A percentile compares a stretch with the other conserved stretches of the same genome.
These are phyloP conservation scores for Termitomyces heimii DNA, from an alignment of 768 basidiomycete genomes.

Conservation along the genomic window DNA sequence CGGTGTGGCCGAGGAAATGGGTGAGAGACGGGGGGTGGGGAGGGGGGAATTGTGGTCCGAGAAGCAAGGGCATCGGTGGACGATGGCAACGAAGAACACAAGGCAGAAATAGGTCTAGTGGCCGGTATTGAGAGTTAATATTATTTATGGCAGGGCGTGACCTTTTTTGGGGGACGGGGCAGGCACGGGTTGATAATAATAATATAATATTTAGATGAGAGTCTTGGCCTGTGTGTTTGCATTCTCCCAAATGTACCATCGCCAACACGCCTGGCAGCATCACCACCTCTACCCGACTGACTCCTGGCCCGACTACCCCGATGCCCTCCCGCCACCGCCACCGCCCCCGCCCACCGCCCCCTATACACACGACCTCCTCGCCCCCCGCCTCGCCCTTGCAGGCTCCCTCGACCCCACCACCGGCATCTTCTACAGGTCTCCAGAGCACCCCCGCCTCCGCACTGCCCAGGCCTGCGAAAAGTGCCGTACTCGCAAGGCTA, in stretches of 20 bases:
- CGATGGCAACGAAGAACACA: neutral
- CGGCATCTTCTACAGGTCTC: conserved; percentile 59
- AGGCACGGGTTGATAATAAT: neutral
- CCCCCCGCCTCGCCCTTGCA: conserved; percentile 28
- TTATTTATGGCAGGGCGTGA: neutral
- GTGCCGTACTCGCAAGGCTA: conserved; percentile 67
- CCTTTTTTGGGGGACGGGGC: neutral
- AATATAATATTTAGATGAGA: neutral
- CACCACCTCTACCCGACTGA: neutral
- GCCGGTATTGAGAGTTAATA: neutral
- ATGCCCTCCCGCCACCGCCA: neutral
- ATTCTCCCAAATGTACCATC: neutral
- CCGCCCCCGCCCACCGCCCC: neutral
- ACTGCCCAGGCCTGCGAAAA: conserved; percentile 76
- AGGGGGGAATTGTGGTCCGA: neutral
- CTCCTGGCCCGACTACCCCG: neutral
- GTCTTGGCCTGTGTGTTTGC: neutral
- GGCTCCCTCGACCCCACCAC: conserved; percentile 61
- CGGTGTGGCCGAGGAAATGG: no score
- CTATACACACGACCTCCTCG: neutral
- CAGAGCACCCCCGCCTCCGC: conserved; percentile 59
- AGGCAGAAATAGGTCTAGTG: neutral
- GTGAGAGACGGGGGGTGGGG: no score
- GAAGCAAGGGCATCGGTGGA: neutral
- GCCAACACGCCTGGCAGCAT: neutral